A percentile compares a stretch with the other conserved stretches of the same genome.
phyloP scores from a whole-genome alignment of 2,329 filamentous ascomycete species.

The Trichoderma arundinaceum region DNA sequence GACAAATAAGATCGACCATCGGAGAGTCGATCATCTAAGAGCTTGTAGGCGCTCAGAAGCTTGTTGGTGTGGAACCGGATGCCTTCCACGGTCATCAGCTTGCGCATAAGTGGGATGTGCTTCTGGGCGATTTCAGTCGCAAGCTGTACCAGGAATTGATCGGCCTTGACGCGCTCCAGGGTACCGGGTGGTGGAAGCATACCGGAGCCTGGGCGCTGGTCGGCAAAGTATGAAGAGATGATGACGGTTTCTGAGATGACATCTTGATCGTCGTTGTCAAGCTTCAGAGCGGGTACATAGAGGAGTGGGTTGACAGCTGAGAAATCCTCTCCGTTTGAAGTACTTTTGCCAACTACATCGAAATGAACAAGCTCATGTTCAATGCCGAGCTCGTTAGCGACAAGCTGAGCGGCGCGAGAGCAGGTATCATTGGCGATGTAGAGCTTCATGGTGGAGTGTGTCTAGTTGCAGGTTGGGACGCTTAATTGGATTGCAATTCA shows the following conservation, averaged over 20 bases:
- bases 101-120: constrained; percentile 23
- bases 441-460: neutral
- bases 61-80: constrained; percentile 10
- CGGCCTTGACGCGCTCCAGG: constrained; percentile 18
- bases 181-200: constrained; percentile 1
- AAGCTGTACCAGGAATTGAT: constrained; percentile 14
- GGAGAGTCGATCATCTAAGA: constrained; percentile 7
- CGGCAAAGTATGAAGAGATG: constrained; percentile 22
- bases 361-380: constrained; percentile 13
- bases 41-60: constrained; percentile 4
- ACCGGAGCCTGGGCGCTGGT: neutral
- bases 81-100: constrained; percentile 16
- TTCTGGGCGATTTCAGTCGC: constrained; percentile 20
- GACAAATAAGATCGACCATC: neutral
- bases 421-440: constrained; percentile 22
- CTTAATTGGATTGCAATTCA: neutral
- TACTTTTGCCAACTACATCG: constrained; percentile 16
- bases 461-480: neutral
- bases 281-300: constrained; percentile 8
- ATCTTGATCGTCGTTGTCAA: constrained; percentile 4
- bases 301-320: constrained; percentile 7
- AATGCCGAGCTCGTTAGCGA: constrained; percentile 17
- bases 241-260: constrained; percentile 8
- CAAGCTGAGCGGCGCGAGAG: constrained; percentile 11
- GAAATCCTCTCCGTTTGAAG: constrained; percentile 12